phyloP scores from a whole-genome alignment of 352 stramenopile genomes.

The Pythium dissimile region DNA sequence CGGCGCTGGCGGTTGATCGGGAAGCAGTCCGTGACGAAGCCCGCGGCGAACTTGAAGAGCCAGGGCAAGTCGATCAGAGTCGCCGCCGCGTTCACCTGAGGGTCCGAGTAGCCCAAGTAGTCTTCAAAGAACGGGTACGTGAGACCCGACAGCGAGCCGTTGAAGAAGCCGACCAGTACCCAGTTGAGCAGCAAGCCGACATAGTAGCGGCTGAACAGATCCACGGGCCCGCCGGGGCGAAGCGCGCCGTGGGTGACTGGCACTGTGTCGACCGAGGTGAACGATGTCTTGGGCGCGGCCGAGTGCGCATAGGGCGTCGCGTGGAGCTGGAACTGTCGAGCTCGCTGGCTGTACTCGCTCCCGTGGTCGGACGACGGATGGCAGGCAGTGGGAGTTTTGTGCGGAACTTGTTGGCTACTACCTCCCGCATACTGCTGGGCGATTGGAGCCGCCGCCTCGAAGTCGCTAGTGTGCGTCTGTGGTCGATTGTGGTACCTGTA shows the following conservation, averaged over 20 bases:
- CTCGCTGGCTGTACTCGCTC: neutral
- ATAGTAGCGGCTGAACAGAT: conserved; percentile 3
- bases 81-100: neutral
- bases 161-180: conserved; percentile 25
- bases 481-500: neutral
- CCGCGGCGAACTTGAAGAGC: conserved; percentile 27
- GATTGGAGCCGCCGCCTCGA: neutral
- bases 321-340: conserved; percentile 2
- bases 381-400: neutral
- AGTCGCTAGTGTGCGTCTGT: neutral
- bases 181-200: conserved; percentile 24
- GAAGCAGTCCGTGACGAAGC: conserved; percentile 25
- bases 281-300: neutral
- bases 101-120: conserved; percentile 22
- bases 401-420: neutral
- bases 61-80: conserved; percentile 9
- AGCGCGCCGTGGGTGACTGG: conserved; percentile 1
- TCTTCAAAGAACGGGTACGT: conserved; percentile 17
- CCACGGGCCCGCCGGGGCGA: neutral
- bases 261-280: neutral
- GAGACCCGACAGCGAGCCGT: conserved; percentile 15
- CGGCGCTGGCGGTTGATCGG: conserved; percentile 27
- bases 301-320: conserved; percentile 3
- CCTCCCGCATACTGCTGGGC: neutral
- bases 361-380: too few relatives aligned